phyloP scores from a whole-genome alignment of 371 early-diverging fungal species.

The Apophysomyces sp. region DNA sequence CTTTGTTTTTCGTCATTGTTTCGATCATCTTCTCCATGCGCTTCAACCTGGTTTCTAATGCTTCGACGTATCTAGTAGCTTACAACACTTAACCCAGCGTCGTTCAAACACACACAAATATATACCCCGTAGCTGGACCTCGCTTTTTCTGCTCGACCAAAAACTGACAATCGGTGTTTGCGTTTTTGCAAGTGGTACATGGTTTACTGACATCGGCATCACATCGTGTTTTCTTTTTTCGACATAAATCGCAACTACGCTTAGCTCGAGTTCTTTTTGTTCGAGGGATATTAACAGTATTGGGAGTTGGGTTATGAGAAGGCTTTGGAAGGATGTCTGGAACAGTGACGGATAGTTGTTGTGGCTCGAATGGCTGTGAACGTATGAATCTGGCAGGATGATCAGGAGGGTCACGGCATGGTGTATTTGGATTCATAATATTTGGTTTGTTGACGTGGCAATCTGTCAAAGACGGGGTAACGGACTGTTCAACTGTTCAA shows the following conservation, averaged over 20 bases:
- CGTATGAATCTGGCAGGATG: background rate
- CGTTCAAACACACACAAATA: background rate
- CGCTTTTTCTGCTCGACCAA: constrained; percentile 36
- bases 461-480: no score
- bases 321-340: constrained; percentile 4
- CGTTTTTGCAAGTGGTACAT: constrained; percentile 30
- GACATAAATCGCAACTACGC: constrained; percentile 20
- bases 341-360: background rate
- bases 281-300: constrained; percentile 5
- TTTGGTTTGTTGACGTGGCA: no score
- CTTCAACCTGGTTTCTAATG: constrained; percentile 29
- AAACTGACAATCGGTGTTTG: constrained; percentile 26
- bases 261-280: constrained; percentile 19
- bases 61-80: constrained; percentile 29
- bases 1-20: background rate
- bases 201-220: constrained; percentile 27
- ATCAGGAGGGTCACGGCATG: background rate
- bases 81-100: background rate
- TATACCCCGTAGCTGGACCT: constrained; percentile 32
- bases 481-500: no score
- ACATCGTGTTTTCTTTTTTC: constrained; percentile 16
- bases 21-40: constrained; percentile 35
- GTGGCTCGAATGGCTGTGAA: background rate
- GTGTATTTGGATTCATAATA: background rate
- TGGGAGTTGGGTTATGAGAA: background rate